Evolutionary conservation across 164 flowering plant genomes (phyloP), one percentile per base, ranked within the genome.

Genomic region (Taxillus chinensis): DNA sequence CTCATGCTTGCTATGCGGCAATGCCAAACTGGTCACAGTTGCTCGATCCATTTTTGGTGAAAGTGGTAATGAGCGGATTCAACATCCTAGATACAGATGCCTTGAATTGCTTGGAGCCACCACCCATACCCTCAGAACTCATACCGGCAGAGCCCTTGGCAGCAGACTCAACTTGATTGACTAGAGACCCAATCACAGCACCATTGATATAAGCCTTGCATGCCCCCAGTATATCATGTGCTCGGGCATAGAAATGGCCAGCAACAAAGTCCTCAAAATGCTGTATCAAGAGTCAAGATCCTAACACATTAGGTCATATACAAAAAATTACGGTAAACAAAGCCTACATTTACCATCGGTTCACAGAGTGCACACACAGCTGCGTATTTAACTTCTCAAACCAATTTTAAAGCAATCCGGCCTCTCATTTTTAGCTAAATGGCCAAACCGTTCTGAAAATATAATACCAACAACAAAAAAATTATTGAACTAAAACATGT

Each of bases 191-290:
- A 51, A 51, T 8, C 54, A 3, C 3, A 15, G 54, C 54, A 48
- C 54, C 54, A 51, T 51, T 5, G 4, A n/a, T 10, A 51, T 51
- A 51, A 14, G 27, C 17, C 27, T 14, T 15, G 54, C 54, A 51
- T 51, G 54, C 54, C 54, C 0, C 5, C 2, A 51, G 54, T 27
- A 51, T 51, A 10, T 14, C 27, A 14, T 51, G 54, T 15, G 54
- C 54, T n/a, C 54, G 54, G 5, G 5, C 17, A 51, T 27, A 27
- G 54, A 51, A 51, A 51, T 51, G 54, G 6, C 54, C 54, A 51
- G 54, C 54, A 51, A 51, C 54, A 14, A 51, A 10, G 54, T 51
- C 54, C 54, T 51, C 54, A 15, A 51, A 51, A 51, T 51, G 17
- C 54, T 51, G 54, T 27, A 51, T 51, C 8, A 51, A n/a, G 15